Evolutionary conservation across 2,329 filamentous ascomycete genomes (phyloP).

Genomic region (Sporothrix curviconia): DNA sequence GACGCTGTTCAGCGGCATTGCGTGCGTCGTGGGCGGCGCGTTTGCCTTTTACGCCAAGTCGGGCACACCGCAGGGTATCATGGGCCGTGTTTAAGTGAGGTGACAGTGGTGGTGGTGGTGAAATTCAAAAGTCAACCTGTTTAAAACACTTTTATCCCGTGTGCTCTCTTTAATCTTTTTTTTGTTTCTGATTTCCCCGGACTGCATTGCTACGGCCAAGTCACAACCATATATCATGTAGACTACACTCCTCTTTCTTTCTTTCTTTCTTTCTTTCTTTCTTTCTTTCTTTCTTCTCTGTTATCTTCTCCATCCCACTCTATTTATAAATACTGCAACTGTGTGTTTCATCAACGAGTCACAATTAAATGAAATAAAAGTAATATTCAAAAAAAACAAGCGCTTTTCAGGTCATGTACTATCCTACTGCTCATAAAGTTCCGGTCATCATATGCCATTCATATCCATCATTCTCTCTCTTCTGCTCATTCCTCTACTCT

Average conservation of each 20-base stretch:
- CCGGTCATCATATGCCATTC: no score
- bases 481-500: neutral
- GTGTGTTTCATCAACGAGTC: no score
- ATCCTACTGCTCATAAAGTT: neutral
- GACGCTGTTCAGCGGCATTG: constrained; percentile 33
- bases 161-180: neutral
- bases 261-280: neutral
- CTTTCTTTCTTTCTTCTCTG: neutral
- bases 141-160: neutral
- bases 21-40: constrained; percentile 27
- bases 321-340: neutral
- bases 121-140: neutral
- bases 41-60: constrained; percentile 17
- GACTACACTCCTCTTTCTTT: neutral
- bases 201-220: neutral
- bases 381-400: neutral
- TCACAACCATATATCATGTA: neutral
- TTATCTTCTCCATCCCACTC: no score
- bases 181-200: neutral
- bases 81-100: neutral
- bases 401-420: neutral
- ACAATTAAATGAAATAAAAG: neutral
- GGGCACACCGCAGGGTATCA: constrained; percentile 28
- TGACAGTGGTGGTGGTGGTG: neutral
- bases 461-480: neutral